Evolutionary conservation across 192 early-diverging fungal species (phyloP), one percentile per base, ranked within the genome.

Genomic region (Podila clonocystis): DNA sequence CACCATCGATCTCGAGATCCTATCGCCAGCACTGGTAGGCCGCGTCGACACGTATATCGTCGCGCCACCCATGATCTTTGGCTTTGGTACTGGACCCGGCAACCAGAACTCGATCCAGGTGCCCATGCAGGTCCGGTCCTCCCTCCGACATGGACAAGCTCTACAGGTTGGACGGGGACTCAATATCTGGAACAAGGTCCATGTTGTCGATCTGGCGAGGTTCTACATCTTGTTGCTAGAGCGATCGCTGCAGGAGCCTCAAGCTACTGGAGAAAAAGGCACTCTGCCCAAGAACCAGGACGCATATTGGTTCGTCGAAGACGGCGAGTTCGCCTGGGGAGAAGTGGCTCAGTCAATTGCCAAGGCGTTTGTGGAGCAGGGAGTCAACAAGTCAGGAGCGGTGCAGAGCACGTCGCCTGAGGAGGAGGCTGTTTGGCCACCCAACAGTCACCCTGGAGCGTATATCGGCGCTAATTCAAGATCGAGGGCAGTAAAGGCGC

Each of bases 71-170:
- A 73, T 62, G 13, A 73, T 80, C 57, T 73, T 65, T 60, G 77
- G 77, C 17, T 61, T 38, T 19, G 77, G 77, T 12, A 73, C 77
- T 11, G 77, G 77, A 29, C 58, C 57, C 0, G 77, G 65, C 1
- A 80, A 80, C 66, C 38, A 58, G 13, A 72, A 68, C 58, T 80
- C 77, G 29, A 68, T 73, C 36, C 77, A 80, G n/a, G 59, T 80
- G 15, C 77, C 77, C 29, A 9, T 24, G 3, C 59, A 65, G 5
- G 22, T 80, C 41, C 28, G 22, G 2, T 15, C 24, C 33, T 72
- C 77, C 0, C 70, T 61, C 59, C 4, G 30, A 6, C 20, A 33
- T 12, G 30, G 30, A 19, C 28, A 61, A 31, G 59, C 59, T 17
- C 59, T 61, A 4, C 59, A 61, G 29, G 59, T 33, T 9, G 59